Conservation (phyloP, 2,329 filamentous ascomycete species). For the Leptodontidium sp. region DNA sequence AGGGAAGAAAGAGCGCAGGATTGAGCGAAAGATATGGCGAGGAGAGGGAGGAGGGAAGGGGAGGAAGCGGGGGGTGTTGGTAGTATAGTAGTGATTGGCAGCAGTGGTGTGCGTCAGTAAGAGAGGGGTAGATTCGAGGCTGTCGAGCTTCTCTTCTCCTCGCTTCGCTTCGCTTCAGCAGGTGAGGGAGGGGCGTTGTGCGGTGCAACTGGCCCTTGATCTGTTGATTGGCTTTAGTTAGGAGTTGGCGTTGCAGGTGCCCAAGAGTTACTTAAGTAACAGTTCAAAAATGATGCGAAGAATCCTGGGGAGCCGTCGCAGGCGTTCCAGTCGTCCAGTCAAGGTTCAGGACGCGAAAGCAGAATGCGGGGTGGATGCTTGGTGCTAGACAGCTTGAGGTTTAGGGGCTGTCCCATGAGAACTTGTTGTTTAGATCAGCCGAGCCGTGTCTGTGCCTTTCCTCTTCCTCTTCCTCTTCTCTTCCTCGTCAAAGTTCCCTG, state of each 20-base stretch:
- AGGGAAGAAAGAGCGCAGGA: conserved; percentile 3
- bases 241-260: too few species aligned
- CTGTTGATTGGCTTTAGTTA: too few species aligned
- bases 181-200: too few species aligned
- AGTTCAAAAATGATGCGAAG: too few species aligned
- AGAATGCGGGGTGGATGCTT: conserved; percentile 12
- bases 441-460: background rate
- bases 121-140: background rate
- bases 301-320: background rate
- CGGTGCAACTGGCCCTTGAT: too few species aligned
- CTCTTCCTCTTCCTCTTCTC: background rate
- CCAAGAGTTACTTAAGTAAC: too few species aligned
- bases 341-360: conserved; percentile 14
- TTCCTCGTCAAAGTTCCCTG: too few species aligned
- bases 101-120: background rate
- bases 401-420: background rate
- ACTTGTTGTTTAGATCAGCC: background rate
- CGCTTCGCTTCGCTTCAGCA: too few species aligned
- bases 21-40: conserved; percentile 39
- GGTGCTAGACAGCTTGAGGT: background rate
- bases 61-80: background rate
- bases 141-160: too few species aligned
- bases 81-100: background rate
- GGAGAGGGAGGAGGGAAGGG: background rate
- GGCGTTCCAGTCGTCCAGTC: background rate